Evolutionary conservation across 208 protist species (phyloP).

Genomic region (Porcisia hertigi): DNA sequence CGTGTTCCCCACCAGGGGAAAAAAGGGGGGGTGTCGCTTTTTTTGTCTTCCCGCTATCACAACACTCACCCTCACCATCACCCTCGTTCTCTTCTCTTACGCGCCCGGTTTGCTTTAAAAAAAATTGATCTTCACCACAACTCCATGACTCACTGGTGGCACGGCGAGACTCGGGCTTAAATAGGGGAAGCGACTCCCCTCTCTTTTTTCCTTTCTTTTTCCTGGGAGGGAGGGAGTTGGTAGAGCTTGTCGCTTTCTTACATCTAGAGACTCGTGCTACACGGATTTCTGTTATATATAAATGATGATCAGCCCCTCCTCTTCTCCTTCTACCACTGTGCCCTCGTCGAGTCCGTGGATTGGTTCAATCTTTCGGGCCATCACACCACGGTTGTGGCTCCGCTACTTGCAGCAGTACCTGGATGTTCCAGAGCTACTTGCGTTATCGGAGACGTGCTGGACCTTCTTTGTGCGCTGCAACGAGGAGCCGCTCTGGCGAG

Average conservation of each 20-base stretch:
- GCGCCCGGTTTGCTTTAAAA: conserved; percentile 14
- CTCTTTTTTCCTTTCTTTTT: neutral
- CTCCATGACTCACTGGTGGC: too few relatives aligned
- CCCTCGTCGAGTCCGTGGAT: neutral
- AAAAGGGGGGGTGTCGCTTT: too few relatives aligned
- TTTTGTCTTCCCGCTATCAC: too few relatives aligned
- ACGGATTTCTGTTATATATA: neutral
- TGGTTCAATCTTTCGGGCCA: conserved; percentile 7
- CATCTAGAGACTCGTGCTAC: neutral
- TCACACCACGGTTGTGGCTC: neutral
- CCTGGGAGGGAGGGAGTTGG: neutral
- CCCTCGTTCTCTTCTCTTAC: neutral
- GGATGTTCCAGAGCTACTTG: conserved; percentile 19
- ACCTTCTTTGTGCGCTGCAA: conserved; percentile 26
- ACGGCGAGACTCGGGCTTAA: too few relatives aligned
- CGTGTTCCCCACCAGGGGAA: too few relatives aligned
- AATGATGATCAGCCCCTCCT: conserved; percentile 5
- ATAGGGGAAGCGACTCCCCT: conserved; percentile 5
- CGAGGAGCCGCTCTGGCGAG: conserved; percentile 29
- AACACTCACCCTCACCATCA: too few relatives aligned
- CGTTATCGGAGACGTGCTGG: conserved; percentile 28
- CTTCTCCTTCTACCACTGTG: neutral
- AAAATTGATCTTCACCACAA: too few relatives aligned
- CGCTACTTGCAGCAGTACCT: conserved; percentile 13
- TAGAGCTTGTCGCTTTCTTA: neutral